Evolutionary conservation across 805 yeast species (phyloP).

Genomic region (Kuraishia borneana): DNA sequence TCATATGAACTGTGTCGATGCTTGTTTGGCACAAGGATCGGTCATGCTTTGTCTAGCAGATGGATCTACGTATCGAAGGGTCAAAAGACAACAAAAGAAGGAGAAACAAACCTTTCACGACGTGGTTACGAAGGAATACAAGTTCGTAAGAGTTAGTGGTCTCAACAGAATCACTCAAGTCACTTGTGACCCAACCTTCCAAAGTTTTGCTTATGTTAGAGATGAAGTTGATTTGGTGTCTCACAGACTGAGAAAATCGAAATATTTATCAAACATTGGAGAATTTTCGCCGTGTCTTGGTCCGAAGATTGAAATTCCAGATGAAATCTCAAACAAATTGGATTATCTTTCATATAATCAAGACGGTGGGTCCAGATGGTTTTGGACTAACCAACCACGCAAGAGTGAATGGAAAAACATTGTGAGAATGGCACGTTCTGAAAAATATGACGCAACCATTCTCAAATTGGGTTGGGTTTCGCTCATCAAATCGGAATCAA

Average conservation of each 20-base stretch:
- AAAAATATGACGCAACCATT: not conserved
- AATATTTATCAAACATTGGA: slow-evolving; percentile 30
- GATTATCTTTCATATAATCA: slow-evolving; percentile 31
- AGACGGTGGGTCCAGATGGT: not conserved
- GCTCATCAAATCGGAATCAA: not conserved
- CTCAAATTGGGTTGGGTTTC: not conserved
- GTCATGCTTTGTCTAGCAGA: slow-evolving; percentile 53
- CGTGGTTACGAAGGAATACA: slow-evolving; percentile 20
- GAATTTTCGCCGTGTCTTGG: too few species aligned
- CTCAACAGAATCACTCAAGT: slow-evolving; percentile 55
- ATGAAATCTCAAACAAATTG: too few species aligned
- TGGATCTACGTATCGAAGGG: slow-evolving; percentile 52
- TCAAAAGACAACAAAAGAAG: slow-evolving; percentile 15
- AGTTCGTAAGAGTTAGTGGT: slow-evolving; percentile 41
- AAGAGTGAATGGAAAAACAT: not conserved
- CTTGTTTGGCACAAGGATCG: slow-evolving; percentile 61
- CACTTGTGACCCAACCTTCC: slow-evolving; percentile 50
- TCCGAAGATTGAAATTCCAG: too few species aligned
- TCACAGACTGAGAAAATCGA: slow-evolving; percentile 33
- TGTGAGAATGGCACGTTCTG: not conserved
- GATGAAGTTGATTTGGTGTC: slow-evolving; percentile 54
- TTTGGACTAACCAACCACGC: not conserved
- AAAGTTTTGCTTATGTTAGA: slow-evolving; percentile 56
- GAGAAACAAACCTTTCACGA: not conserved
- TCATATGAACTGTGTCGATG: slow-evolving; percentile 50